These are phyloP conservation scores for Spathaspora girioi DNA, from an alignment of 805 yeast genomes.

Conservation along the genomic window DNA sequence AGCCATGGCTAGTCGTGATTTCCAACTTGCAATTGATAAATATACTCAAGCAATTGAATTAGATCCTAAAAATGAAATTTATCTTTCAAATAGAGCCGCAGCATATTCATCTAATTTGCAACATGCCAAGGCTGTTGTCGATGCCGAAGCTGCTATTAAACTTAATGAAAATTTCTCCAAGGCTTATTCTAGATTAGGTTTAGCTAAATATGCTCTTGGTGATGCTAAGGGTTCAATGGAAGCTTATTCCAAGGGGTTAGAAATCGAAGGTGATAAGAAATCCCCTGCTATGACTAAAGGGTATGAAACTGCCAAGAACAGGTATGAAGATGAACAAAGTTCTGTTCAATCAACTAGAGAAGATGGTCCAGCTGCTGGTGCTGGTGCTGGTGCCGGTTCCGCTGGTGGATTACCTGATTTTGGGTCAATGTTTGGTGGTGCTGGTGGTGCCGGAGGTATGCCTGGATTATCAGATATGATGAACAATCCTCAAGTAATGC, in stretches of 20 bases:
- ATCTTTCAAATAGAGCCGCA: constrained; percentile 93
- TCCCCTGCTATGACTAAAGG: constrained; percentile 91
- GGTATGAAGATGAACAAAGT: constrained; percentile 70
- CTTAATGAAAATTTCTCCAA: constrained; percentile 80
- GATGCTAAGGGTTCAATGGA: constrained; percentile 85
- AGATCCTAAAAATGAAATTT: constrained; percentile 73
- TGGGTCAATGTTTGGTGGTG: constrained; percentile 57
- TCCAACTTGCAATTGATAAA: constrained; percentile 63
- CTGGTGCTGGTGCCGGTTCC: constrained; percentile 38
- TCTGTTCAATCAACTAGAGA: constrained; percentile 29
- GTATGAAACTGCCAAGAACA: constrained; percentile 86
- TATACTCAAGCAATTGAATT: constrained; percentile 78
- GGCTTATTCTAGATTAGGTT: constrained; percentile 92
- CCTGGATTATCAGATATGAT: constrained; percentile 66
- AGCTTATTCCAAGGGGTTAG: constrained; percentile 85
- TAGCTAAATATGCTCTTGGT: constrained; percentile 93
- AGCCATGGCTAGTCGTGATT: constrained; percentile 77
- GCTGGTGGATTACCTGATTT: constrained; percentile 72
- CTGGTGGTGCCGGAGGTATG: constrained; percentile 60
- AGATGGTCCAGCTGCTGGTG: constrained; percentile 23
- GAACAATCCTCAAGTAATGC: constrained; percentile 89
- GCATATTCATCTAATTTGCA: constrained; percentile 79
- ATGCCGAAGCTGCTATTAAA: constrained; percentile 78
- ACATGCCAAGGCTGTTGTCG: constrained; percentile 74
- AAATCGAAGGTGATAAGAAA: constrained; percentile 79